Base-by-base conservation (phyloP, 306 rosid genomes). In the Citrullus amarus region DNA sequence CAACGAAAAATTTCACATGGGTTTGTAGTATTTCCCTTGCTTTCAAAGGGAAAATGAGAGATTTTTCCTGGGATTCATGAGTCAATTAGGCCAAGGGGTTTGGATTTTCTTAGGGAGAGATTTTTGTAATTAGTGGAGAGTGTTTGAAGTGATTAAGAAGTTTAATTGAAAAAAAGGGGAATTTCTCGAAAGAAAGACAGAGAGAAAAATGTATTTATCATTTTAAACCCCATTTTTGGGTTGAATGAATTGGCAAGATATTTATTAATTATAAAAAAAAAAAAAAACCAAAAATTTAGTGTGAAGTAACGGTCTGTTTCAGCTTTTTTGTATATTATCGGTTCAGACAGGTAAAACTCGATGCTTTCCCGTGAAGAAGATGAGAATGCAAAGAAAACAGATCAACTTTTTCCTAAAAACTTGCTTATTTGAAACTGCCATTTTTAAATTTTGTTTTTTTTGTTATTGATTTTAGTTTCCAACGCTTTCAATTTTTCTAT, bases 1-100 rank as follows among this genome's bases (percentile, higher is more conserved):
- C 9, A 16, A 6, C 58, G 71, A 39, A 78, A 55, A 76, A 34
- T 67, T 13, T 81, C 80, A 82, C 73, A 74, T 61, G 79, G 67
- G 53, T 75, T 0, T 2, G 30, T 75, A 53, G 34, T 0, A 39
- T 39, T 53, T 32, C 8, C 50, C 67, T 53, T 75, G 22, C 34
- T 51, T 32, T 9, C 6, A 38, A 38, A 53, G 8, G 36, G 66
- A 25, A 66, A 50, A 48, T 28, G 17, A 17, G 15, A 71, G 48
- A 11, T 16, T 53, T 53, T 32, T 74, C 46, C 1, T 53, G 78
- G 60, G 63, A 74, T 74, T 32, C 51, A 16, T 53, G 32, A 34
- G 55, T 39, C 17, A 74, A 13, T 48, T 13, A 51, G 56, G 56
- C 9, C 2, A 66, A 53, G 46, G 15, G 48, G 13, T 51, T 74